Evolutionary conservation across 2,329 filamentous ascomycete genomes (phyloP).

Genomic region (Tolypocladium amazonense): DNA sequence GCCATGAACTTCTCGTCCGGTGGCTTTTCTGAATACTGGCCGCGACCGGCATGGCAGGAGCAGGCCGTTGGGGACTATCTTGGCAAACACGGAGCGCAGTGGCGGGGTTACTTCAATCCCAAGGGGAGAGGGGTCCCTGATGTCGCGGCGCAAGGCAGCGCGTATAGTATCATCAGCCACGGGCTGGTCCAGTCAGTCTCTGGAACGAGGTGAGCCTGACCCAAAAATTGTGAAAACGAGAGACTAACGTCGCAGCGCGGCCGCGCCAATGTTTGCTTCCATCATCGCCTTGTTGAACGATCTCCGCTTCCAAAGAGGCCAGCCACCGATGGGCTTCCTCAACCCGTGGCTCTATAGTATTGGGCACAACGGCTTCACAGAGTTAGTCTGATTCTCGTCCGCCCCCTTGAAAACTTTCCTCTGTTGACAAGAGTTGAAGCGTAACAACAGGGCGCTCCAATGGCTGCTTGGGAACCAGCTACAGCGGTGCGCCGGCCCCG

Average conservation of each 20-base stretch:
- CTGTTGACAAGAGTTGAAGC: conserved; percentile 8
- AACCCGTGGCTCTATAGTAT: conserved; percentile 49
- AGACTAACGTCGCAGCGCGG: conserved; percentile 28
- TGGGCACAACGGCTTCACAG: conserved; percentile 20
- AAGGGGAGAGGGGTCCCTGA: too few relatives aligned
- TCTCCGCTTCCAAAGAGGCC: conserved; percentile 43
- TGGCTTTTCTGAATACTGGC: too few relatives aligned
- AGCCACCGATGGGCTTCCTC: conserved; percentile 44
- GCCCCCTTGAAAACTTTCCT: neutral
- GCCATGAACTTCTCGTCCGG: too few relatives aligned
- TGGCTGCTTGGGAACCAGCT: conserved; percentile 19
- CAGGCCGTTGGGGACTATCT: too few relatives aligned
- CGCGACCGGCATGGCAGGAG: too few relatives aligned
- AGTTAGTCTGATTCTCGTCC: conserved; percentile 14
- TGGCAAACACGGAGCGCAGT: too few relatives aligned
- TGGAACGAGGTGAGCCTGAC: conserved; percentile 19
- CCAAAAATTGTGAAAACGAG: neutral
- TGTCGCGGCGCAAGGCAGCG: too few relatives aligned
- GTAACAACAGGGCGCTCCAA: conserved; percentile 22
- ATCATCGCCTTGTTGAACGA: conserved; percentile 57
- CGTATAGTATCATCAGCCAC: too few relatives aligned
- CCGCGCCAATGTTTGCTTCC: conserved; percentile 50
- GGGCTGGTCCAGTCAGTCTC: conserved; percentile 1
- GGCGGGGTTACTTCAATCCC: too few relatives aligned
- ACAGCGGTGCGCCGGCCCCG: conserved; percentile 6